Percentiles rank a stretch among this genome's conserved stretches.
phyloP scores from a whole-genome alignment of 1,284 basidiomycete genomes.

The Irpex rosettiformis region DNA sequence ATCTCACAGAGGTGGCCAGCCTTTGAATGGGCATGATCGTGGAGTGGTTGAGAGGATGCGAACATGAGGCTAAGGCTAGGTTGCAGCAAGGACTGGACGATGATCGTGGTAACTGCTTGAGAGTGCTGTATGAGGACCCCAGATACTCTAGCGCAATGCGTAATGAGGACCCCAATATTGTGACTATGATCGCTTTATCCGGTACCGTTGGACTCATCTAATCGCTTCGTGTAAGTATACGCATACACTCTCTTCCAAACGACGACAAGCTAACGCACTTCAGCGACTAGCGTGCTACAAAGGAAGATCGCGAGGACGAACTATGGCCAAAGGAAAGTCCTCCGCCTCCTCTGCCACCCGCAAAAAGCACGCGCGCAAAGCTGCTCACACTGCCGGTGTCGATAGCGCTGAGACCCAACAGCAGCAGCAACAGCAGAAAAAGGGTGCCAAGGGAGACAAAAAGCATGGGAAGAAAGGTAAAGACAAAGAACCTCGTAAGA shows the following conservation, averaged over 20 bases:
- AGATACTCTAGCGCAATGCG: neutral
- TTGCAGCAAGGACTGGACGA: too few relatives aligned
- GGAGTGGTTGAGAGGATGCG: too few relatives aligned
- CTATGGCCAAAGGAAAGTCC: constrained; percentile 58
- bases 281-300: neutral
- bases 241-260: neutral
- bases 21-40: too few relatives aligned
- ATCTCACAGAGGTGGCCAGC: too few relatives aligned
- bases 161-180: neutral
- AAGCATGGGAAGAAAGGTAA: constrained; percentile 62
- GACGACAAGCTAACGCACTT: neutral
- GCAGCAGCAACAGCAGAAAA: constrained; percentile 42
- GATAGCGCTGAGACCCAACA: constrained; percentile 26
- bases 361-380: constrained; percentile 80
- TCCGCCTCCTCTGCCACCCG: constrained; percentile 79
- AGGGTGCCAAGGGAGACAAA: constrained; percentile 43
- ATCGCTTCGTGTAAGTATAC: neutral
- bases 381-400: constrained; percentile 28
- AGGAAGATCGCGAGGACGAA: neutral
- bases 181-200: neutral
- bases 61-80: too few relatives aligned
- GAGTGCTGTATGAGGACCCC: neutral
- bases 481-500: constrained; percentile 65
- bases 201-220: neutral
- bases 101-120: too few relatives aligned